A percentile compares a stretch with the other conserved stretches of the same genome.
Evolutionary conservation across 2,329 filamentous ascomycete genomes (phyloP).

Genomic region (Alternaria sp.): DNA sequence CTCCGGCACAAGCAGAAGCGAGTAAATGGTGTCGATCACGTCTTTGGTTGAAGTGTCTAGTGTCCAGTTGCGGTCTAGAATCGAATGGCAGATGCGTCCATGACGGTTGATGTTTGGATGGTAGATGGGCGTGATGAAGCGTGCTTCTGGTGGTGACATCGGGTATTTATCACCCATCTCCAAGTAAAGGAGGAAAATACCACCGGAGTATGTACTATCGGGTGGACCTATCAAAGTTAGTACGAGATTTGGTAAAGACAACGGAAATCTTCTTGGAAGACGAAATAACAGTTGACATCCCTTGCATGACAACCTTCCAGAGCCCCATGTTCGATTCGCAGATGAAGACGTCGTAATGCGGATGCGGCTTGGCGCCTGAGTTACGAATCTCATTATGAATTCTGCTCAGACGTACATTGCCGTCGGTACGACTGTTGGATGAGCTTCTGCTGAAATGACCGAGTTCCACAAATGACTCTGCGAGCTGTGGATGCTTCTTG

Average conservation of each 20-base stretch:
- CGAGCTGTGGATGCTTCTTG: conserved; percentile 38
- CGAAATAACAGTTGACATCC: no score
- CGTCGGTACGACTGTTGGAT: conserved; percentile 3
- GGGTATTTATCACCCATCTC: background rate
- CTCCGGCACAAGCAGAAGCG: conserved; percentile 44
- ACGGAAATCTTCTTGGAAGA: no score
- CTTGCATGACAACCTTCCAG: conserved; percentile 50
- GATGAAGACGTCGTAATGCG: conserved; percentile 50
- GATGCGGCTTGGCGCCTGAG: conserved; percentile 36
- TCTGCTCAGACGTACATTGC: conserved; percentile 31
- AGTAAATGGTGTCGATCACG: conserved; percentile 45
- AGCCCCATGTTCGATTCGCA: conserved; percentile 49
- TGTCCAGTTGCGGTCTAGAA: conserved; percentile 21
- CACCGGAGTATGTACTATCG: background rate
- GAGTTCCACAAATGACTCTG: conserved; percentile 14
- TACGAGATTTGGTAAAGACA: no score
- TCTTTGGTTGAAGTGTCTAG: conserved; percentile 48
- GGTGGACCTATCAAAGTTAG: background rate
- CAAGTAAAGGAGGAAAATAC: background rate
- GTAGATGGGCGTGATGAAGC: background rate
- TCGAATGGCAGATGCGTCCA: background rate
- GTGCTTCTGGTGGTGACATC: background rate
- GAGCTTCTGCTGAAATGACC: background rate
- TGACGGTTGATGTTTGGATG: background rate
- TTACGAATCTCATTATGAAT: conserved; percentile 46